Evolutionary conservation across 2,329 filamentous ascomycete species (phyloP).

Genomic region (Pyrenochaeta sp.): DNA sequence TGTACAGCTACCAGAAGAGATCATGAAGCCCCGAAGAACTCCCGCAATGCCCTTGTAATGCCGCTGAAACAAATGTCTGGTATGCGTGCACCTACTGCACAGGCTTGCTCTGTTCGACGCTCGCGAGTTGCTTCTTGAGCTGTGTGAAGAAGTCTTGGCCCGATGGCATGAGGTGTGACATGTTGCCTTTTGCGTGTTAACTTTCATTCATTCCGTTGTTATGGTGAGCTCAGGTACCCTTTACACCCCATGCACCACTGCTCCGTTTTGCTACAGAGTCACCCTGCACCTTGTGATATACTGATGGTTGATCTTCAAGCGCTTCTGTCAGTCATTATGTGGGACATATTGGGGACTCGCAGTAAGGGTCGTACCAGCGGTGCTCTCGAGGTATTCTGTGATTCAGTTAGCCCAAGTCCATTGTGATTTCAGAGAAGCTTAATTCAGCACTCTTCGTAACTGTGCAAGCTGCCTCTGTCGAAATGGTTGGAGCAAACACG

Average conservation of each 20-base stretch:
- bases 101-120: slow-evolving; percentile 48
- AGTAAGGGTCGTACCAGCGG: slow-evolving; percentile 32
- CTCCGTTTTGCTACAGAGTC: slow-evolving; percentile 48
- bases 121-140: slow-evolving; percentile 54
- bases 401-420: slow-evolving; percentile 25
- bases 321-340: slow-evolving; percentile 27
- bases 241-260: slow-evolving; percentile 50
- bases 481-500: slow-evolving; percentile 20
- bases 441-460: not conserved
- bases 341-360: slow-evolving; percentile 3
- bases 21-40: slow-evolving; percentile 35
- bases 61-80: slow-evolving; percentile 38
- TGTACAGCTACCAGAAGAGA: slow-evolving; percentile 23
- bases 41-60: slow-evolving; percentile 46
- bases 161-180: slow-evolving; percentile 52
- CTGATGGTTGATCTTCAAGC: slow-evolving; percentile 36
- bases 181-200: slow-evolving; percentile 39
- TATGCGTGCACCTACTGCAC: slow-evolving; percentile 27
- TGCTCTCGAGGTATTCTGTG: slow-evolving; percentile 38
- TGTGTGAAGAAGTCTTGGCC: slow-evolving; percentile 55
- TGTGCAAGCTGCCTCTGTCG: no score
- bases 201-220: slow-evolving; percentile 1
- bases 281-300: slow-evolving; percentile 49
- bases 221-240: slow-evolving; percentile 35
- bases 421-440: not conserved